Conservation (phyloP, 345 rosid species). For the Euphorbia tirucalli region DNA sequence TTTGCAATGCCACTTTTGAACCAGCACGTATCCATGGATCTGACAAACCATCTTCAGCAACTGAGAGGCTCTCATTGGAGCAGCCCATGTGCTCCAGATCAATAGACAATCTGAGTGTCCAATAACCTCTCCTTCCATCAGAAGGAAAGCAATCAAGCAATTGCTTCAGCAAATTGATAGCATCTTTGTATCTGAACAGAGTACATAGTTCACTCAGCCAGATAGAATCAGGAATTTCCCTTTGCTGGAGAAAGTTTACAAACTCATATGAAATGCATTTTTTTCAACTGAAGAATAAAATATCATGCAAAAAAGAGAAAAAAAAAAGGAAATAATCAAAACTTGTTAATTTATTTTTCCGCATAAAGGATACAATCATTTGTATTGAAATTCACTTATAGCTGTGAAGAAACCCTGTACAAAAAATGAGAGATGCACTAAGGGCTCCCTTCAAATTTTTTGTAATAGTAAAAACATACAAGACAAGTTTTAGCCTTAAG, state of each 20-base stretch:
- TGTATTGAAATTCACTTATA: not conserved
- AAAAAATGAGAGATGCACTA: not conserved
- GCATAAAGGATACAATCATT: not conserved
- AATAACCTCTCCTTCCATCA: slow-evolving; percentile 87
- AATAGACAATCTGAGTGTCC: slow-evolving; percentile 85
- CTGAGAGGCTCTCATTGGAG: slow-evolving; percentile 67
- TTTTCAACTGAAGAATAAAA: not conserved
- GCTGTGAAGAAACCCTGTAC: slow-evolving; percentile 1
- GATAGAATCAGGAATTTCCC: not conserved
- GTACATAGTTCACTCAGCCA: slow-evolving; percentile 25
- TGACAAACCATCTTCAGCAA: slow-evolving; percentile 71
- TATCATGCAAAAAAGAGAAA: not conserved
- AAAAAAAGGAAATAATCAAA: not conserved
- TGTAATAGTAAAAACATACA: not conserved
- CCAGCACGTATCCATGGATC: slow-evolving; percentile 98
- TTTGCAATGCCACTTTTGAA: slow-evolving; percentile 74
- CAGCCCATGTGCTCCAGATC: slow-evolving; percentile 80
- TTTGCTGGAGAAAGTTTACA: not conserved
- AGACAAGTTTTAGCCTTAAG: not conserved
- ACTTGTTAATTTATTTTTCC: not conserved
- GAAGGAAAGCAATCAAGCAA: slow-evolving; percentile 56
- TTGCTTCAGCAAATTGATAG: slow-evolving; percentile 51
- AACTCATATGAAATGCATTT: not conserved
- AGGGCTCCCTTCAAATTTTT: not conserved
- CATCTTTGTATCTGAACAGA: slow-evolving; percentile 59